phyloP scores from a whole-genome alignment of 2,329 filamentous ascomycete species.

The Diaporthe capsici region DNA sequence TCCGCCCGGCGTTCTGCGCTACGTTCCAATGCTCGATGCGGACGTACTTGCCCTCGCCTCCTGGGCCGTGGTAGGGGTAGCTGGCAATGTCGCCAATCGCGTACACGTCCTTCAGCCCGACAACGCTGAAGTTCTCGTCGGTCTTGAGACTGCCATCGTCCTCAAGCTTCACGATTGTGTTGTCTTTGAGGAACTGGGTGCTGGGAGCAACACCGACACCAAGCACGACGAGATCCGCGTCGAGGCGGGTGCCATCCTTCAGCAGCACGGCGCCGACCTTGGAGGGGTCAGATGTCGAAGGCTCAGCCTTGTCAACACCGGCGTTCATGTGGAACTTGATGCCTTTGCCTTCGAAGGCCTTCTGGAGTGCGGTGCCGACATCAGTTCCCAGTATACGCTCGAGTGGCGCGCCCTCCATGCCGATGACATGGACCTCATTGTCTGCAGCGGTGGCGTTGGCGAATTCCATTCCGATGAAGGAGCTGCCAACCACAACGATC shows the following conservation, averaged over 20 bases:
- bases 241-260: slow-evolving; percentile 86
- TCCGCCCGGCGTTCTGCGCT: slow-evolving; percentile 90
- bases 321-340: slow-evolving; percentile 90
- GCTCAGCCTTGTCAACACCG: slow-evolving; percentile 84
- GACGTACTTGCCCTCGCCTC: slow-evolving; percentile 78
- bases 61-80: slow-evolving; percentile 93
- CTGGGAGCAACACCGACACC: slow-evolving; percentile 91
- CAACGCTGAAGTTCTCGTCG: slow-evolving; percentile 83
- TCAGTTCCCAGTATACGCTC: slow-evolving; percentile 87
- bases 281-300: slow-evolving; percentile 75
- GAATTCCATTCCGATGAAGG: slow-evolving; percentile 99
- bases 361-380: slow-evolving; percentile 86
- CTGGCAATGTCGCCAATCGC: slow-evolving; percentile 96
- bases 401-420: slow-evolving; percentile 88
- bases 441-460: slow-evolving; percentile 84
- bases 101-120: slow-evolving; percentile 85
- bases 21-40: slow-evolving; percentile 99
- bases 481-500: slow-evolving; percentile 90
- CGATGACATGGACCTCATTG: slow-evolving; percentile 88
- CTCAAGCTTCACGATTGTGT: slow-evolving; percentile 78
- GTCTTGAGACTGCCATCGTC: slow-evolving; percentile 89
- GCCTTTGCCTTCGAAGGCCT: slow-evolving; percentile 84
- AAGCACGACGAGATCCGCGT: slow-evolving; percentile 91
- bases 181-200: slow-evolving; percentile 85
- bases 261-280: slow-evolving; percentile 86